Conservation (phyloP, 78 protist species). For the Mantamonas sphyraenae region DNA sequence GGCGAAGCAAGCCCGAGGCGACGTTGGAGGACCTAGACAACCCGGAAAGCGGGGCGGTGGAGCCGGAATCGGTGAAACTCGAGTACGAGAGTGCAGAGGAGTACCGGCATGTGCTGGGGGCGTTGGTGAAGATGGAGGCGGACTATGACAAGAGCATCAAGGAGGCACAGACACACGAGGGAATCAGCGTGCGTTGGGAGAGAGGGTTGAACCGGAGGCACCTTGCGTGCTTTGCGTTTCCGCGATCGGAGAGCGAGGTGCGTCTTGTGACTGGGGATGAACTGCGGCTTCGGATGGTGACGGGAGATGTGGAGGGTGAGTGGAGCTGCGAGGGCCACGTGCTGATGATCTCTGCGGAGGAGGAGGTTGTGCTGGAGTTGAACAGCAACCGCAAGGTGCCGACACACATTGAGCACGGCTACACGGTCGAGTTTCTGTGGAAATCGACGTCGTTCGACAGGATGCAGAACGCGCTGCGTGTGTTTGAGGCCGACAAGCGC, state of each 20-base stretch:
- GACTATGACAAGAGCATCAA: conserved; percentile 69
- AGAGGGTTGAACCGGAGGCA: conserved; percentile 61
- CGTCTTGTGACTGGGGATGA: conserved; percentile 80
- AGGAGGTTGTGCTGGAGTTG: conserved; percentile 80
- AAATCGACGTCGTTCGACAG: conserved; percentile 81
- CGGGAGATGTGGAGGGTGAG: conserved; percentile 11
- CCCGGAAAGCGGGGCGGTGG: conserved; percentile 23
- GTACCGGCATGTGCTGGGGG: conserved; percentile 78
- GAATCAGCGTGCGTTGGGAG: conserved; percentile 82
- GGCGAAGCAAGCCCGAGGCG: conserved; percentile 62
- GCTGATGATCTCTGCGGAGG: conserved; percentile 9
- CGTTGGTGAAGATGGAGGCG: conserved; percentile 87
- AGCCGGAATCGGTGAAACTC: conserved; percentile 17
- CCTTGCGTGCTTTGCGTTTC: conserved; percentile 71
- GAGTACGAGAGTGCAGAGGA: conserved; percentile 25
- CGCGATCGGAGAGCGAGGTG: conserved; percentile 38
- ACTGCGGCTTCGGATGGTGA: conserved; percentile 36
- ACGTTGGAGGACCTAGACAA: conserved; percentile 44
- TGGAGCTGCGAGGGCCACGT: conserved; percentile 79
- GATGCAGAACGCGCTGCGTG: conserved; percentile 78
- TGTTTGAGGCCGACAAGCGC: conserved; percentile 79
- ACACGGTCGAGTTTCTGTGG: conserved; percentile 89
- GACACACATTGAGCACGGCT: conserved; percentile 28
- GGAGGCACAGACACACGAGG: conserved; percentile 59
- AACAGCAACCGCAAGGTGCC: conserved; percentile 32